Evolutionary conservation across 352 stramenopile species (phyloP), one percentile per base, ranked within the genome.

Genomic region (Pseudoperonospora humuli): DNA sequence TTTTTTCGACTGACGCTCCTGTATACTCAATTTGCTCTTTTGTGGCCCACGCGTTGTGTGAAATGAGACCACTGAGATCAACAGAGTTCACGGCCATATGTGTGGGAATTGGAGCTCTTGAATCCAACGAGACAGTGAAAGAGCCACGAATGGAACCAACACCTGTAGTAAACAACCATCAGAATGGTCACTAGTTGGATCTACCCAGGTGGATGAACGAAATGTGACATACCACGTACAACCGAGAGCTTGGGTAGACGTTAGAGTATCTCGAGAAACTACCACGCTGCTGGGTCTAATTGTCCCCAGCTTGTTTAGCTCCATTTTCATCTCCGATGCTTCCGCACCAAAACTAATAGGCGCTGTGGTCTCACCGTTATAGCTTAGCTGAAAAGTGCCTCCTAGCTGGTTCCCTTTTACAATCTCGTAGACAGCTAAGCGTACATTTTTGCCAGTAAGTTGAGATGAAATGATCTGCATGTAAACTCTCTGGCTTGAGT

Each of bases 201-300:
- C 81, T n/a, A 64, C 71, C 92, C 92, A 98, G 3, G 68, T 55
- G 0, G 92, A 97, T 4, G 93, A 98, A 15, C 55, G 50, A 64
- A 98, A 98, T 15, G 91, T 98, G 26, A 98, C 78, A 5, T 69
- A 64, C 91, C 91, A 97, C 19, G 64, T 81, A 57, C 96, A 97
- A 5, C 82, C 74, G 1, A 77, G 35, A 1, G 96, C 88, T 59
- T 97, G 85, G 9, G 57, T 66, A 21, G 50, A 46, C 13, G 59
- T 39, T 8, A 70, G 61, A 15, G 71, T 49, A 1, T 70, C 78
- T 5, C 87, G 69, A 23, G 71, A 71, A 1, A 98, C 93, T 5
- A 84, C 37, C 6, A 98, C 94, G 31, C 61, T 74, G 3, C 86
- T 97, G 18, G 93, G 93, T 27, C 86, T 87, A 58, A 98, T 96